Percentiles rank a stretch among this genome's conserved stretches.
Conservation (phyloP, 768 basidiomycete species). For the Boletus speciosus region DNA sequence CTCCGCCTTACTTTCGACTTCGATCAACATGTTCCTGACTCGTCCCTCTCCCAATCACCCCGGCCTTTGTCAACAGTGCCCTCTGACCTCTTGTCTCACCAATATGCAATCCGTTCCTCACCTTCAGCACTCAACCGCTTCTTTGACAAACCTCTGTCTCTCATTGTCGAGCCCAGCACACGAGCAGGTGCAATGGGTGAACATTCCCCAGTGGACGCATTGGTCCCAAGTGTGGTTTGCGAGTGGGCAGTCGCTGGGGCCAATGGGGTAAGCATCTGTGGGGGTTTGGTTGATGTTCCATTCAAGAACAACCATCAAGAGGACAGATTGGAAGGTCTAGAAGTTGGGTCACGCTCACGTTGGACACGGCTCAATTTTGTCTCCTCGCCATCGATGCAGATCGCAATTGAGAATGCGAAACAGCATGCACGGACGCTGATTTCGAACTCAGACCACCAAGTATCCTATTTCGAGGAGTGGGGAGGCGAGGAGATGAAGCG, state of each 20-base stretch:
- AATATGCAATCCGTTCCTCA: slow-evolving; percentile 68
- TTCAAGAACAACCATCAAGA: slow-evolving; percentile 7
- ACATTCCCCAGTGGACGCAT: slow-evolving; percentile 86
- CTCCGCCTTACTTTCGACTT: slow-evolving; percentile 36
- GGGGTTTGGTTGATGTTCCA: slow-evolving; percentile 50
- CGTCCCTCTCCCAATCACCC: slow-evolving; percentile 6
- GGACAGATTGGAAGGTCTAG: slow-evolving; percentile 2
- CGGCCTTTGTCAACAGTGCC: slow-evolving; percentile 6
- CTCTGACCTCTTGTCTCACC: slow-evolving; percentile 59
- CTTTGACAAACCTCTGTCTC: slow-evolving; percentile 82
- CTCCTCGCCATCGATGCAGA: slow-evolving; percentile 52
- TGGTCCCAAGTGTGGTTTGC: slow-evolving; percentile 82
- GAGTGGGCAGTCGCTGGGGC: slow-evolving; percentile 66
- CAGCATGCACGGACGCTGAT: slow-evolving; percentile 55
- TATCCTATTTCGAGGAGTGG: slow-evolving; percentile 78
- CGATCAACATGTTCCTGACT: slow-evolving; percentile 5
- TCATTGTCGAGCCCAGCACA: slow-evolving; percentile 82
- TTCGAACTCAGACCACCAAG: slow-evolving; percentile 77
- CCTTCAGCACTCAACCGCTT: slow-evolving; percentile 74
- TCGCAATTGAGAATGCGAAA: slow-evolving; percentile 58
- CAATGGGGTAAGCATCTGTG: slow-evolving; percentile 25
- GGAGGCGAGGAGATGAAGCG: slow-evolving; percentile 86
- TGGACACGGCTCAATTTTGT: slow-evolving; percentile 77
- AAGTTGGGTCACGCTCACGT: slow-evolving; percentile 17
- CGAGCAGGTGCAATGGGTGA: slow-evolving; percentile 87